Conservation (phyloP, 164 flowering plant genomes). For the Amborella trichopoda region DNA sequence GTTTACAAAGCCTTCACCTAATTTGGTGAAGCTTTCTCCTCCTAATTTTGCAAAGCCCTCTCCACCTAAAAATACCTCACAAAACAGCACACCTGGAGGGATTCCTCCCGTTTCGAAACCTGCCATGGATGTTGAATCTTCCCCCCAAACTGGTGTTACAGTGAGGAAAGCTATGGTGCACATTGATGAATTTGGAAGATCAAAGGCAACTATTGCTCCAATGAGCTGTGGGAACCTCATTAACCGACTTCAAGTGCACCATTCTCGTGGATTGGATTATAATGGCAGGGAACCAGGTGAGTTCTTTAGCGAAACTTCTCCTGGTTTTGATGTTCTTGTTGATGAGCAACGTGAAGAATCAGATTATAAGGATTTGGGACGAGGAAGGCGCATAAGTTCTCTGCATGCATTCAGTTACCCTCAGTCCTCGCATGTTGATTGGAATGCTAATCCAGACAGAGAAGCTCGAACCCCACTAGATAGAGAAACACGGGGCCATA, state of each 20-base stretch:
- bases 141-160: conserved; percentile 13
- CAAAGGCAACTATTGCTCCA: conserved; percentile 14
- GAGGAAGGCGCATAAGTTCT: conserved; percentile 27
- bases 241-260: conserved; percentile 21
- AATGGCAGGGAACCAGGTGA: conserved; percentile 66
- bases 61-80: conserved; percentile 22
- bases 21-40: no score
- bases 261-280: conserved; percentile 21
- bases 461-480: conserved; percentile 31
- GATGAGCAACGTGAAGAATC: conserved; percentile 57
- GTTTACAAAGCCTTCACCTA: no score
- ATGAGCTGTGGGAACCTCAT: conserved; percentile 23
- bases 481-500: conserved; percentile 27
- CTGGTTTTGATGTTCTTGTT: conserved; percentile 97
- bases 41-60: no score
- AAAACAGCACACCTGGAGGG: conserved; percentile 18
- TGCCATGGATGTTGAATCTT: conserved; percentile 13
- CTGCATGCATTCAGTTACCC: conserved; percentile 29
- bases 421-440: conserved; percentile 27
- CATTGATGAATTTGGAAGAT: conserved; percentile 20
- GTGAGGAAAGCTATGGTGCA: not conserved
- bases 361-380: conserved; percentile 47
- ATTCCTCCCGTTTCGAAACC: conserved; percentile 13
- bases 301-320: conserved; percentile 62
- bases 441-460: no score